A percentile compares a stretch with the other conserved stretches of the same genome.
phyloP scores from a whole-genome alignment of 305 asterid genomes.

The Fraxinus floribunda region DNA sequence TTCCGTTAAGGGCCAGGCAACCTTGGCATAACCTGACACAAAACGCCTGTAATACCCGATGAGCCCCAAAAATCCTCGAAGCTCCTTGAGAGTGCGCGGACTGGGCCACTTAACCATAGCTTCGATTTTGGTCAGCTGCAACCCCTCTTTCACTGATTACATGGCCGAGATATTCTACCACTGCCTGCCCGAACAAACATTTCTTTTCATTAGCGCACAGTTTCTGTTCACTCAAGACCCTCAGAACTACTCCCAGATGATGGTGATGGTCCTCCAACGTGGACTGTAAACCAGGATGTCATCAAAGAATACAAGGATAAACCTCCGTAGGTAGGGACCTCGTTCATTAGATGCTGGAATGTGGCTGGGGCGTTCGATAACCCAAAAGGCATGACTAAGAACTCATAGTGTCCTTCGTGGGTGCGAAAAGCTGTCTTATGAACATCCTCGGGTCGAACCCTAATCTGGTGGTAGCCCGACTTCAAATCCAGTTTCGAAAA shows the following conservation, averaged over 20 bases:
- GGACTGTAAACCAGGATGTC: not conserved
- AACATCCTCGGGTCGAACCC: not conserved
- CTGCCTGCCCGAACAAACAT: not conserved
- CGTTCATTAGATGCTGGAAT: not conserved
- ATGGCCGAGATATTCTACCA: not conserved
- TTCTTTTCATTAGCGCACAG: not conserved
- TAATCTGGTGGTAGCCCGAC: no score
- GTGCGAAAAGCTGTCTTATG: not conserved
- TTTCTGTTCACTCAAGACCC: not conserved
- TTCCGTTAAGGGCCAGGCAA: not conserved
- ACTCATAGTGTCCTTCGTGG: not conserved
- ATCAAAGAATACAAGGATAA: no score
- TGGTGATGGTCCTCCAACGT: not conserved
- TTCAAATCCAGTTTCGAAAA: no score
- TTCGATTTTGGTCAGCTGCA: not conserved
- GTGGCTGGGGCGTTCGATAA: not conserved
- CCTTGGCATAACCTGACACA: not conserved
- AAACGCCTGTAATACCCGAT: not conserved
- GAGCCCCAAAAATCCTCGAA: not conserved
- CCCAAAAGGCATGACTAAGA: not conserved
- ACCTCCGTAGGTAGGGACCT: not conserved
- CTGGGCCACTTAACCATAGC: not conserved
- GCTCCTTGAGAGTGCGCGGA: not conserved
- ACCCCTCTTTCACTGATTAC: no score
- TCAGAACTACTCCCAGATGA: not conserved